These are phyloP conservation scores for Eucalyptus sideroxylon DNA, from an alignment of 345 rosid genomes.

Conservation along the genomic window DNA sequence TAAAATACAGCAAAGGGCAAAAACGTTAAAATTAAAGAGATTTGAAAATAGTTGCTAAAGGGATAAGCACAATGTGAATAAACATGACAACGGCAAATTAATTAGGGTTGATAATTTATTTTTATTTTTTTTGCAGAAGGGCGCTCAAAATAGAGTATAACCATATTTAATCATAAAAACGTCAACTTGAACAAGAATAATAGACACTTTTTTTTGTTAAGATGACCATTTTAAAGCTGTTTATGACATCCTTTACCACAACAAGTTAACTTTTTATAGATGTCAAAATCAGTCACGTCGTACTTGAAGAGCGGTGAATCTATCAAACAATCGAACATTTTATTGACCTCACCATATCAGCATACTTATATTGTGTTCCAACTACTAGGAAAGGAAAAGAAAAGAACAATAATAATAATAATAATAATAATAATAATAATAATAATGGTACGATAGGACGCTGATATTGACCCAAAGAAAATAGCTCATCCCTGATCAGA, in stretches of 20 bases:
- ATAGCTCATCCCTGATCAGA: not conserved
- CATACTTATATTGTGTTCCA: not conserved
- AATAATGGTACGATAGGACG: not conserved
- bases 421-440: no score
- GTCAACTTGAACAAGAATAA: not conserved
- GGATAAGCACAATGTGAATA: not conserved
- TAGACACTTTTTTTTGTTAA: no score
- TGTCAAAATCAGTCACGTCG: not conserved
- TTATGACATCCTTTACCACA: not conserved
- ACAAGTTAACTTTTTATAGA: not conserved
- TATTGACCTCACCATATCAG: not conserved
- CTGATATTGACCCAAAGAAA: not conserved
- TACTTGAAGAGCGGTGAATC: not conserved
- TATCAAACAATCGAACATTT: not conserved
- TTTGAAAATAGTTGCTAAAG: not conserved
- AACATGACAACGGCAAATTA: not conserved
- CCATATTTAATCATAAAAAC: not conserved
- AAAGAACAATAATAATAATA: no score
- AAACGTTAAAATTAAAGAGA: not conserved
- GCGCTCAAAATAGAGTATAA: not conserved
- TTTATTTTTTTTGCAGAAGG: not conserved
- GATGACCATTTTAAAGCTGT: no score
- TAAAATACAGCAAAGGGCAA: not conserved
- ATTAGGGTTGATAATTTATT: not conserved
- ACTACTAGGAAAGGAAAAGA: not conserved